Percentiles rank a stretch among this genome's conserved stretches.
Conservation (phyloP, 257 asterid genomes). For the Solanum sejunctum region DNA sequence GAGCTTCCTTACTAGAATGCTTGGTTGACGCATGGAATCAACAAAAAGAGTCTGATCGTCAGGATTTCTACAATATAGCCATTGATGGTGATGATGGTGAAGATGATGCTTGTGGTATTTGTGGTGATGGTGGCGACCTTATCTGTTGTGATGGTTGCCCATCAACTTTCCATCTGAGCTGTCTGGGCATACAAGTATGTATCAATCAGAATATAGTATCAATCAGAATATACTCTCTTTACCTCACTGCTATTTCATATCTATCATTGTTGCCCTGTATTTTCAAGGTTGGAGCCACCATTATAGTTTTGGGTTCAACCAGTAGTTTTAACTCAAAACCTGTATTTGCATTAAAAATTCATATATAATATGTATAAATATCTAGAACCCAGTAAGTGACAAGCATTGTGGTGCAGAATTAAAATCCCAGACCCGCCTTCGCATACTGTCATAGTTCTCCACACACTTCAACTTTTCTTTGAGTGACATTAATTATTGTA, state of each 20-base stretch:
- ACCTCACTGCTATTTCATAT: not conserved
- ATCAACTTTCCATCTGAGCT: conserved; percentile 9
- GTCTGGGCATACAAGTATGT: conserved; percentile 5
- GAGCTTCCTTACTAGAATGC: not conserved
- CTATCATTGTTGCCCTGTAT: not conserved
- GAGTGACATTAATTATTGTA: not conserved
- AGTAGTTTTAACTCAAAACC: not conserved
- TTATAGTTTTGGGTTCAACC: not conserved
- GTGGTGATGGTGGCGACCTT: conserved; percentile 15
- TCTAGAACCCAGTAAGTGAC: not conserved
- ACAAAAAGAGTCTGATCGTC: conserved; percentile 2
- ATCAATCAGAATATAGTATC: not conserved
- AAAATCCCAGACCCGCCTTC: not conserved
- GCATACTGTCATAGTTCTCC: not conserved
- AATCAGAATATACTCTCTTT: not conserved
- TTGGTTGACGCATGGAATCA: conserved; percentile 10
- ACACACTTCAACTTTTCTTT: not conserved
- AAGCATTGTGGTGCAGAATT: not conserved
- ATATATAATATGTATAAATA: not conserved
- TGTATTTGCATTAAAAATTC: not conserved
- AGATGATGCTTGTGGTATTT: conserved; percentile 12
- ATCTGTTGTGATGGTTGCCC: conserved; percentile 16
- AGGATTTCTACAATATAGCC: not conserved
- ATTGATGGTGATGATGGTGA: conserved; percentile 7
- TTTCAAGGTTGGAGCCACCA: not conserved